phyloP scores from a whole-genome alignment of 2,329 filamentous ascomycete genomes.

The Claviceps pusilla region DNA sequence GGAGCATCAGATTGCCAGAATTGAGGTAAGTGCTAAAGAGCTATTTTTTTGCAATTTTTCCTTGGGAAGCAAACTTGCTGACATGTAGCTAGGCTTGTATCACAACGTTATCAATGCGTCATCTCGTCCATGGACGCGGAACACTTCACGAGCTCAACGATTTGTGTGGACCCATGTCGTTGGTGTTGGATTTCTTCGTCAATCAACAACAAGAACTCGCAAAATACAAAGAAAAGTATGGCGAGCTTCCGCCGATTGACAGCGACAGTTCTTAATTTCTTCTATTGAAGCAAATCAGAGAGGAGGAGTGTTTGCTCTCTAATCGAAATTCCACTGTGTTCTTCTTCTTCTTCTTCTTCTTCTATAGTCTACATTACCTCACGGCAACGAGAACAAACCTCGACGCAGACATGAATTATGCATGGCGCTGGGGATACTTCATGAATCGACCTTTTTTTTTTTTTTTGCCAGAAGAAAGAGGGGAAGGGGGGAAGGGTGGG shows the following conservation, averaged over 20 bases:
- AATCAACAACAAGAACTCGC: slow-evolving; percentile 49
- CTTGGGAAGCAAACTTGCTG: background rate
- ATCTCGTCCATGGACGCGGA: slow-evolving; percentile 58
- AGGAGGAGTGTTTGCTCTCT: slow-evolving; percentile 3
- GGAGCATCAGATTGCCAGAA: slow-evolving; percentile 87
- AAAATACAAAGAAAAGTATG: slow-evolving; percentile 40
- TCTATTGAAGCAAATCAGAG: slow-evolving; percentile 4
- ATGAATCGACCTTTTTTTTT: background rate
- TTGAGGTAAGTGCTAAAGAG: slow-evolving; percentile 52
- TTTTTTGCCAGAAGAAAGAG: background rate
- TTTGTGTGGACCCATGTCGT: slow-evolving; percentile 62
- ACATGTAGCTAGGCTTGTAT: slow-evolving; percentile 52
- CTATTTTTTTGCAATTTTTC: no score
- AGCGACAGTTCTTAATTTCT: slow-evolving; percentile 11
- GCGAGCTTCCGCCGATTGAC: slow-evolving; percentile 19
- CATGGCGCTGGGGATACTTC: background rate
- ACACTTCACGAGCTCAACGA: slow-evolving; percentile 49
- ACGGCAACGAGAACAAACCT: background rate
- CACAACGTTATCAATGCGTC: slow-evolving; percentile 62
- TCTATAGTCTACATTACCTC: background rate
- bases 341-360: background rate
- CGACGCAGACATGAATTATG: background rate
- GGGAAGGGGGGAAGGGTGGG: no score
- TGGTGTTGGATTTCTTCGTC: slow-evolving; percentile 49
- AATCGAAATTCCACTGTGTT: background rate